phyloP scores from a whole-genome alignment of 805 yeast species.

The Maudiozyma bulderi region DNA sequence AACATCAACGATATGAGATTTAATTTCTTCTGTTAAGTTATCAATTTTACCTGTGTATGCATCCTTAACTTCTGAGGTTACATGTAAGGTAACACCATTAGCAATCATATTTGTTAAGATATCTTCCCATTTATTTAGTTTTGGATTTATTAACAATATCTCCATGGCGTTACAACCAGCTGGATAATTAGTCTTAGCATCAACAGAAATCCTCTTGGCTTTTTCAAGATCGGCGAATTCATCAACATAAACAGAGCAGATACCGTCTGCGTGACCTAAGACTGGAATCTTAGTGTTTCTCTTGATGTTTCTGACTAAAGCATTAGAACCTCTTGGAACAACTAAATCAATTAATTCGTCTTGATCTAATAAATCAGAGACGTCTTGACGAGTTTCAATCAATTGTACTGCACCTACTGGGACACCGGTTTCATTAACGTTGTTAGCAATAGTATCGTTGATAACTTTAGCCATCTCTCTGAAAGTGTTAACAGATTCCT shows the following conservation, averaged over 20 bases:
- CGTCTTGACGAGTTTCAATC: slow-evolving; percentile 83
- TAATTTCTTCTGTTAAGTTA: slow-evolving; percentile 10
- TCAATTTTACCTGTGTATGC: slow-evolving; percentile 17
- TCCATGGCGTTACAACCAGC: slow-evolving; percentile 99
- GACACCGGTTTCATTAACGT: slow-evolving; percentile 46
- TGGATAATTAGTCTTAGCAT: slow-evolving; percentile 91
- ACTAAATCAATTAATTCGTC: slow-evolving; percentile 89
- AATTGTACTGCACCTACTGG: slow-evolving; percentile 79
- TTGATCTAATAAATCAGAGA: slow-evolving; percentile 70
- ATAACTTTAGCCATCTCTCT: slow-evolving; percentile 69
- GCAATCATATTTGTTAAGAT: slow-evolving; percentile 40
- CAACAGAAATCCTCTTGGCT: slow-evolving; percentile 69
- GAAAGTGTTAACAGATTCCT: slow-evolving; percentile 81
- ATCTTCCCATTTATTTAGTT: slow-evolving; percentile 29
- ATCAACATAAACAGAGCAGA: slow-evolving; percentile 82
- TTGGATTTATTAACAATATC: slow-evolving; percentile 52
- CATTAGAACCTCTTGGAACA: slow-evolving; percentile 96
- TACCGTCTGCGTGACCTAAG: slow-evolving; percentile 97
- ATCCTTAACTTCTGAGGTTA: slow-evolving; percentile 40
- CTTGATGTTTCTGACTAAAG: slow-evolving; percentile 78
- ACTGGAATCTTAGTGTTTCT: slow-evolving; percentile 89
- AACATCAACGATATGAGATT: slow-evolving; percentile 32
- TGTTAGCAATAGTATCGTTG: slow-evolving; percentile 40
- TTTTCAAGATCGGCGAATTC: slow-evolving; percentile 64
- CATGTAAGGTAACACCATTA: slow-evolving; percentile 67